These are phyloP conservation scores for Acanthamoeba sp. DNA, from an alignment of 208 protist species.

Conservation along the genomic window DNA sequence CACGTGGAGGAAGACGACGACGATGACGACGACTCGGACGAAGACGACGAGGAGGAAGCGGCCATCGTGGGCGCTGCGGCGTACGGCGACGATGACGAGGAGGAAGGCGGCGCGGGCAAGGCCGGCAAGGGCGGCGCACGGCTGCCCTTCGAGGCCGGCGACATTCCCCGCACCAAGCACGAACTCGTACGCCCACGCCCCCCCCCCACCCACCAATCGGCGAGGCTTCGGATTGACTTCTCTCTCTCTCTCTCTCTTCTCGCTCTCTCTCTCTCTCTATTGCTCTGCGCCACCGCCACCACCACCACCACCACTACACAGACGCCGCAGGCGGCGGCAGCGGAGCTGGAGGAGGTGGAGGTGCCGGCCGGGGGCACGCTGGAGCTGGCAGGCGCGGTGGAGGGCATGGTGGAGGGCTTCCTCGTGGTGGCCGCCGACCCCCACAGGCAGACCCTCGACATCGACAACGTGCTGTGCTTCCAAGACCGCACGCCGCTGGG, in stretches of 20 bases:
- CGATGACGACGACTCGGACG: not conserved
- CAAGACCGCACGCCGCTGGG: constrained; percentile 22
- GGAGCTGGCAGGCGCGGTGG: not conserved
- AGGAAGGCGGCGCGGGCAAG: not conserved
- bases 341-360: constrained; percentile 4
- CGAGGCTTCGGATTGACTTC: no score
- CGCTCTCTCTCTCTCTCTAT: no score
- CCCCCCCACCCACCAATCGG: no score
- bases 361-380: constrained; percentile 1
- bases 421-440: not conserved
- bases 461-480: constrained; percentile 52
- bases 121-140: not conserved
- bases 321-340: not conserved
- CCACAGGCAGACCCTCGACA: not conserved
- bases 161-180: constrained; percentile 57
- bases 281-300: no score
- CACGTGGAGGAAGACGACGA: not conserved
- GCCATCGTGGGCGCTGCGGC: not conserved
- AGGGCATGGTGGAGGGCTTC: constrained; percentile 52
- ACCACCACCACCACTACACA: no score
- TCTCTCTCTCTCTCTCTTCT: no score
- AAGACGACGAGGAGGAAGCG: constrained; percentile 2
- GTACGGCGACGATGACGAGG: not conserved
- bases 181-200: not conserved
- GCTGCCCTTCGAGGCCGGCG: not conserved